Base-by-base conservation (phyloP, 2,329 filamentous ascomycete genomes). In the Thelonectria rubi region DNA sequence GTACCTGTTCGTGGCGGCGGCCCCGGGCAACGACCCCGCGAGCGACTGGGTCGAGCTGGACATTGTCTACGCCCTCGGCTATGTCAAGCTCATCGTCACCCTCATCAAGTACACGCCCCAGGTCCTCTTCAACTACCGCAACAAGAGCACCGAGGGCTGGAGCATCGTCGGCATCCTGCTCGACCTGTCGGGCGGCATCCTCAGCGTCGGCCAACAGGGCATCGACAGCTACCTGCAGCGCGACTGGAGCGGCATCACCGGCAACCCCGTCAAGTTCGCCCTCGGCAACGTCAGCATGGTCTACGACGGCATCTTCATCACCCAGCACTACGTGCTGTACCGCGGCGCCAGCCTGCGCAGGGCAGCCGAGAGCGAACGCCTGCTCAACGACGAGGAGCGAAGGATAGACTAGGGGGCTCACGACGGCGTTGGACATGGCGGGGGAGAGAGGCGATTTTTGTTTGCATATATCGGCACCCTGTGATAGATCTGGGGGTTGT, bases 21-120 rank as follows among this genome's bases (percentile, higher is more conserved):
- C 77, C 3, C 70, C 75, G 68, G 69, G 64, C 9, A 62, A 65
- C 49, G 73, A 83, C 66, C 77, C 83, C 3, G 72, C 70, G 26
- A 77, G 70, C 42, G 80, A 80, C 53, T 90, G 87, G 87, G 84
- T 84, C 55, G 86, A 83, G 77, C 83, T 90, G 43, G 88, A 90
- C 70, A 81, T 86, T 54, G 81, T 87, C 50, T 88, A 88, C 72
- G 86, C 90, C 12, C 80, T 96, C 32, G 92, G 92, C 43, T 96
- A 96, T 74, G 89, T 97, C 74, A 99, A 99, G 79, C 83, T 99
- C 34, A 77, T 94, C 56, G 87, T 97, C 67, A 97, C 94, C 0
- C 80, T 97, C 24, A 86, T 97, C 78, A 99, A 99, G 80, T 98
- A 97, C 78, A 88, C 92, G 48, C 95, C 95, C 5, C 93, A 97